These are phyloP conservation scores for Pholiota adiposa DNA, from an alignment of 1,284 basidiomycete species.

Conservation along the genomic window DNA sequence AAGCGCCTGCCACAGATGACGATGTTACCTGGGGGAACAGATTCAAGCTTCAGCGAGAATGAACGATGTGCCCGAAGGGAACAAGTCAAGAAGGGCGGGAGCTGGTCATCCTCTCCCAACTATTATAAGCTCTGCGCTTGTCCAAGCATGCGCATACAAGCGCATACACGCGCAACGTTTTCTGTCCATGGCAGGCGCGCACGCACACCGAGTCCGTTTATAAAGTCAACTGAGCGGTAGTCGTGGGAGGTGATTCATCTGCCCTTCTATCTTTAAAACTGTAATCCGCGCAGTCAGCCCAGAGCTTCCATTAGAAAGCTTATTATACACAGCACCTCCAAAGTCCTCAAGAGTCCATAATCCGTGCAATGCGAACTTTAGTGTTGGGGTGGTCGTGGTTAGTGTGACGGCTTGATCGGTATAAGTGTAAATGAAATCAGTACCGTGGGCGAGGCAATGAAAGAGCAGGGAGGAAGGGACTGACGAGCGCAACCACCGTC, in stretches of 20 bases:
- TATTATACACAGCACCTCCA: no score
- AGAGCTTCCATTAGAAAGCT: no score
- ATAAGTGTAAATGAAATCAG: background rate
- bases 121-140: background rate
- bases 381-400: conserved; percentile 74
- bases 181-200: no score
- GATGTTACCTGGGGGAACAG: conserved; percentile 29
- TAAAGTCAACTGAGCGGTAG: no score
- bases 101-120: background rate
- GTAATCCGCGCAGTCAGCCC: no score
- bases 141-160: conserved; percentile 1
- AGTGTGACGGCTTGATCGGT: conserved; percentile 88
- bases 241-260: no score
- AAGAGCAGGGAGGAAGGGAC: conserved; percentile 38
- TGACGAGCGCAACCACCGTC: conserved; percentile 90
- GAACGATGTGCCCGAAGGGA: conserved; percentile 28
- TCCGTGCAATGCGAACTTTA: conserved; percentile 81
- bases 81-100: conserved; percentile 25
- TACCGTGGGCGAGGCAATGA: background rate
- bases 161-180: background rate
- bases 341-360: conserved; percentile 86
- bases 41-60: conserved; percentile 19
- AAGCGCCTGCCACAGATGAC: conserved; percentile 14
- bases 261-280: no score
- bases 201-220: no score